Conservation (phyloP, 2,329 filamentous ascomycete species). For the Fusarium sacchari region DNA sequence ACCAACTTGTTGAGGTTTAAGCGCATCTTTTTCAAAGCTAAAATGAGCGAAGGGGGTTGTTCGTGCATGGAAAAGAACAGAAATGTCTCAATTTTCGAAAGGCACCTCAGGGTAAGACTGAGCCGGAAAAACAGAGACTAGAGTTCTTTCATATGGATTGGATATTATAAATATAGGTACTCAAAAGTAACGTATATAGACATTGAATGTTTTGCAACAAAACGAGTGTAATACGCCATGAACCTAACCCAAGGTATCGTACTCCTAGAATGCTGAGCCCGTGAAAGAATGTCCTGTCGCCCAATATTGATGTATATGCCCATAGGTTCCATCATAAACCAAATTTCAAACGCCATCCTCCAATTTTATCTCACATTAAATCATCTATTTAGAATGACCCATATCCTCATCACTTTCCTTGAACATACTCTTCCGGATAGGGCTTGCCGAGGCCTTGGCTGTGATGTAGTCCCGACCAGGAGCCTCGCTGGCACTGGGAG, state of each 20-base stretch:
- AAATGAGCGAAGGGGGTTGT: background rate
- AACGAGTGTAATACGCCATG: constrained; percentile 24
- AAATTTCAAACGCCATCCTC: constrained; percentile 31
- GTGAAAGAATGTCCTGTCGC: constrained; percentile 32
- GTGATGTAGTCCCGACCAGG: constrained; percentile 45
- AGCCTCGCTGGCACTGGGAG: constrained; percentile 43
- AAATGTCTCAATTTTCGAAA: background rate
- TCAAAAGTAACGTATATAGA: constrained; percentile 32
- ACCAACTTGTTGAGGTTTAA: constrained; percentile 65
- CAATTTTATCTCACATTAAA: background rate
- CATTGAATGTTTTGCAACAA: constrained; percentile 12
- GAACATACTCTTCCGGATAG: constrained; percentile 54
- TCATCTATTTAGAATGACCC: constrained; percentile 35
- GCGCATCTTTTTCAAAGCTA: too few species aligned
- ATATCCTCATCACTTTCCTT: constrained; percentile 55
- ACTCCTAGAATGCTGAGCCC: constrained; percentile 11
- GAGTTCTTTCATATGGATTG: background rate
- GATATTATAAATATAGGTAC: constrained; percentile 15
- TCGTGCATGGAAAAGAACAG: background rate
- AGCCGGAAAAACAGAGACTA: background rate
- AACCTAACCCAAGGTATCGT: constrained; percentile 8
- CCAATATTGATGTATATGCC: background rate
- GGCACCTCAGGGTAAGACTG: too few species aligned
- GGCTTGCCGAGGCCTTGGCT: constrained; percentile 37
- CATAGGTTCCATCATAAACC: background rate